A percentile compares a stretch with the other conserved stretches of the same genome.
Evolutionary conservation across 2,329 filamentous ascomycete genomes (phyloP).

Genomic region (Fonsecaea erecta): DNA sequence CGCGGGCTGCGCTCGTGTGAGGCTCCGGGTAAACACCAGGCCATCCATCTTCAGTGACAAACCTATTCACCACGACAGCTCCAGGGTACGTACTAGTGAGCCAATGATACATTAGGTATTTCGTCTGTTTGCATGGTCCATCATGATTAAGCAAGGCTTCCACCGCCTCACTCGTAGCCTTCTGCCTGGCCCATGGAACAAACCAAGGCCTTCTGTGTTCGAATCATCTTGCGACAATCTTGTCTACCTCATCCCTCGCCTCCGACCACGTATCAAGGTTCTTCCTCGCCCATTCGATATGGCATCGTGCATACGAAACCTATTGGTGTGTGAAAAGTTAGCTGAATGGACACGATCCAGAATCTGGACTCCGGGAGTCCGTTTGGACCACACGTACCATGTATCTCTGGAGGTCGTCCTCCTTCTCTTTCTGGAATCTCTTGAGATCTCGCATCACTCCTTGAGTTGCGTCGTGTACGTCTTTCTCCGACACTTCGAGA

Average conservation of each 20-base stretch:
- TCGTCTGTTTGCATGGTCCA: not conserved
- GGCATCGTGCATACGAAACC: constrained; percentile 90
- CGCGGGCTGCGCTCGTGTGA: not conserved
- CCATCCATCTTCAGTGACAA: not conserved
- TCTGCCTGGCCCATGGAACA: not conserved
- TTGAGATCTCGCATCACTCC: constrained; percentile 89
- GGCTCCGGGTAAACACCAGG: not conserved
- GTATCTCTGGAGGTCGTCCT: constrained; percentile 88
- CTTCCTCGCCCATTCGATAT: constrained; percentile 92
- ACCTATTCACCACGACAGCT: not conserved
- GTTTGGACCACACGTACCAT: constrained; percentile 71
- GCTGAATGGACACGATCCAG: not conserved
- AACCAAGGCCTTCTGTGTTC: not conserved
- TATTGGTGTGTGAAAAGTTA: constrained; percentile 44
- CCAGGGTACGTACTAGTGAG: not conserved
- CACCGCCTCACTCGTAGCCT: not conserved
- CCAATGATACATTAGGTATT: not conserved
- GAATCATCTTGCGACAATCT: constrained; percentile 63
- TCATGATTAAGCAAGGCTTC: not conserved
- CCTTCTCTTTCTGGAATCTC: constrained; percentile 93
- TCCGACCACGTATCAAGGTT: constrained; percentile 93
- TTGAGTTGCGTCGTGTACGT: constrained; percentile 88
- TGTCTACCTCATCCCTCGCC: constrained; percentile 81
- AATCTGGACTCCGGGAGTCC: not conserved
- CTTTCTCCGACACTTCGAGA: constrained; percentile 81